Conservation (phyloP, 2,329 filamentous ascomycete species). For the Emydomyces testavorans region DNA sequence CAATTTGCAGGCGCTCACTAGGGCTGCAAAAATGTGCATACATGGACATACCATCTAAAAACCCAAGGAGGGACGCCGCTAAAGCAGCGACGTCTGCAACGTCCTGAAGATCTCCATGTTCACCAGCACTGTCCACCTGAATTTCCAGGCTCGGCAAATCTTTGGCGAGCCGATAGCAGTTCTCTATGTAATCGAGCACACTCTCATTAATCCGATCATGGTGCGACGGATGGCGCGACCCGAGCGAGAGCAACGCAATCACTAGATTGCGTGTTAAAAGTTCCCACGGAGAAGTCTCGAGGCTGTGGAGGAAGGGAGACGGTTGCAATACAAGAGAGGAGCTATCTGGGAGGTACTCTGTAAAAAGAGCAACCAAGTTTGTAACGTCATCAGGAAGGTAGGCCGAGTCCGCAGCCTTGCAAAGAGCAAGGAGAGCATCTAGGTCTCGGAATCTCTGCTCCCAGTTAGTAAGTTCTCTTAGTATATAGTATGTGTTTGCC, state of each 20-base stretch:
- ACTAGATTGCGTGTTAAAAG: slow-evolving; percentile 67
- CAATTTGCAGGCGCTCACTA: slow-evolving; percentile 59
- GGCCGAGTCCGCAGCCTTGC: slow-evolving; percentile 73
- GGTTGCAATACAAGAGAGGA: slow-evolving; percentile 65
- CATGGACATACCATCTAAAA: slow-evolving; percentile 68
- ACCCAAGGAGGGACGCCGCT: slow-evolving; percentile 76
- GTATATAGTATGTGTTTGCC: background rate
- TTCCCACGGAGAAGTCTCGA: slow-evolving; percentile 84
- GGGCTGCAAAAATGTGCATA: slow-evolving; percentile 72
- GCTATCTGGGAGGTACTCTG: slow-evolving; percentile 75
- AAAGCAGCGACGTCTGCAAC: slow-evolving; percentile 61
- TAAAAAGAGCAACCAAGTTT: slow-evolving; percentile 65
- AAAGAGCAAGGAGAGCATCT: slow-evolving; percentile 80
- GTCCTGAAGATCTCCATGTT: slow-evolving; percentile 39
- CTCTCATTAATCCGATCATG: slow-evolving; percentile 54
- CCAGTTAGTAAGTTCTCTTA: background rate
- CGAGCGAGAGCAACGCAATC: slow-evolving; percentile 68
- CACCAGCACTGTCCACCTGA: slow-evolving; percentile 43
- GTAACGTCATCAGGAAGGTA: slow-evolving; percentile 60
- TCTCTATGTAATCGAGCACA: slow-evolving; percentile 60
- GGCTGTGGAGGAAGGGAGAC: slow-evolving; percentile 69
- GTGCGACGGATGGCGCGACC: slow-evolving; percentile 58
- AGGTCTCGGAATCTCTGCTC: slow-evolving; percentile 72
- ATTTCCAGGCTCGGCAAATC: slow-evolving; percentile 44
- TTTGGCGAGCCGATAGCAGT: slow-evolving; percentile 54